phyloP scores from a whole-genome alignment of 2,329 filamentous ascomycete genomes.

The Raffaelea arxii region DNA sequence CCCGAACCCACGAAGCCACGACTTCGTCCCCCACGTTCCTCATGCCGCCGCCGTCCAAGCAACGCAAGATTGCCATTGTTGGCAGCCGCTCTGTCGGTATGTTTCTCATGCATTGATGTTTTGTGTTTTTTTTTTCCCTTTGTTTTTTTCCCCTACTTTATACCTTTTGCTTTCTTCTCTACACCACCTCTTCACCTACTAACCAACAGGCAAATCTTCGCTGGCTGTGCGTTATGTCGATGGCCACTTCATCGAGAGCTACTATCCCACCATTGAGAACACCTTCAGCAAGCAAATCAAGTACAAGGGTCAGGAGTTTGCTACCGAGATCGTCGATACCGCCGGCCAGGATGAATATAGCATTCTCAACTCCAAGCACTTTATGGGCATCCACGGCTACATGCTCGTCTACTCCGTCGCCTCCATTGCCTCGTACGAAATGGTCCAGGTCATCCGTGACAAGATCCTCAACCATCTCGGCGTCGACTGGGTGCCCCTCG shows the following conservation, averaged over 20 bases:
- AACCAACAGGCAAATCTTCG: constrained; percentile 75
- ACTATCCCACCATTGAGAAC: constrained; percentile 98
- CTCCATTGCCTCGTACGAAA: constrained; percentile 89
- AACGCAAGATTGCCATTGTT: constrained; percentile 91
- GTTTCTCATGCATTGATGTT: no score
- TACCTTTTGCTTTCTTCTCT: neutral
- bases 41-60: constrained; percentile 55
- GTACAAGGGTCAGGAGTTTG: constrained; percentile 84
- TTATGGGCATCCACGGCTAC: constrained; percentile 98
- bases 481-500: constrained; percentile 83
- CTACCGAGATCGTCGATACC: constrained; percentile 96
- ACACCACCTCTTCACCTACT: neutral
- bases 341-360: constrained; percentile 99
- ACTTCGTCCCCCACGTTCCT: constrained; percentile 6
- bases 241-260: constrained; percentile 96
- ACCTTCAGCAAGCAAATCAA: constrained; percentile 95
- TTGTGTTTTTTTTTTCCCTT: neutral
- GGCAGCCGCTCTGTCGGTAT: constrained; percentile 77
- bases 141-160: neutral
- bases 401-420: constrained; percentile 98
- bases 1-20: neutral
- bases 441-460: constrained; percentile 90
- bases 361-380: constrained; percentile 96
- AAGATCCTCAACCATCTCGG: constrained; percentile 97
- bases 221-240: constrained; percentile 96